Percentiles rank a stretch among this genome's conserved stretches.
phyloP scores from a whole-genome alignment of 306 rosid species.

The Dryas alaskensis region DNA sequence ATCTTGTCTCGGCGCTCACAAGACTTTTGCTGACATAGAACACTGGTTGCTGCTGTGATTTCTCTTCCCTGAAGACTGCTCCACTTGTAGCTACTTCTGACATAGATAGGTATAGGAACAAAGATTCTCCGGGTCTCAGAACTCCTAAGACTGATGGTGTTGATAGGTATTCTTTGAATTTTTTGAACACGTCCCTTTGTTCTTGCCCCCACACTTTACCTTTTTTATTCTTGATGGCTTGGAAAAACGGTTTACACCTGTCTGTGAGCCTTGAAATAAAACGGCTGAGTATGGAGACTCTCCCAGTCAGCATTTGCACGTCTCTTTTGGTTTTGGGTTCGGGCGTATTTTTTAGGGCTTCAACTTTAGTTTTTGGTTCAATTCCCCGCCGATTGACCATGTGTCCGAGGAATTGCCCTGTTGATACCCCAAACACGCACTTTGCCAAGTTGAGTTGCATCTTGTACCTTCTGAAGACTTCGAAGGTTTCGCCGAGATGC shows the following conservation, averaged over 20 bases:
- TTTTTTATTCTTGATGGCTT: not conserved
- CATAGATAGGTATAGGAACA: too few relatives aligned
- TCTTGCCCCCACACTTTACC: not conserved
- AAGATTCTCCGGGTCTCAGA: fast-evolving
- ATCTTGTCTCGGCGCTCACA: not conserved
- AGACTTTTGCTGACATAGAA: not conserved
- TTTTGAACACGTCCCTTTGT: not conserved
- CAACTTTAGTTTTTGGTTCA: not conserved
- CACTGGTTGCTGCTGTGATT: not conserved
- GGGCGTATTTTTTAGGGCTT: not conserved
- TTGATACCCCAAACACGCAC: not conserved
- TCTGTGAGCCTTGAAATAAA: not conserved
- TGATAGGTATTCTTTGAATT: not conserved
- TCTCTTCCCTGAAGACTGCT: too few relatives aligned
- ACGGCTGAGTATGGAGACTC: not conserved
- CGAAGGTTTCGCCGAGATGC: not conserved
- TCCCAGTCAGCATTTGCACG: not conserved
- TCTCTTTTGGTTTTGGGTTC: not conserved
- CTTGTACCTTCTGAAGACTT: too few relatives aligned
- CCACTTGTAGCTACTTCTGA: too few relatives aligned
- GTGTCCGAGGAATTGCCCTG: not conserved
- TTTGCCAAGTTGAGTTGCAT: not conserved
- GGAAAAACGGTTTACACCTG: not conserved
- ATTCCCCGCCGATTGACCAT: not conserved
- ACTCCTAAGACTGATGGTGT: not conserved